These are phyloP conservation scores for Aegilops bicornis DNA, from an alignment of 176 grass and related monocot genomes.

Conservation along the genomic window DNA sequence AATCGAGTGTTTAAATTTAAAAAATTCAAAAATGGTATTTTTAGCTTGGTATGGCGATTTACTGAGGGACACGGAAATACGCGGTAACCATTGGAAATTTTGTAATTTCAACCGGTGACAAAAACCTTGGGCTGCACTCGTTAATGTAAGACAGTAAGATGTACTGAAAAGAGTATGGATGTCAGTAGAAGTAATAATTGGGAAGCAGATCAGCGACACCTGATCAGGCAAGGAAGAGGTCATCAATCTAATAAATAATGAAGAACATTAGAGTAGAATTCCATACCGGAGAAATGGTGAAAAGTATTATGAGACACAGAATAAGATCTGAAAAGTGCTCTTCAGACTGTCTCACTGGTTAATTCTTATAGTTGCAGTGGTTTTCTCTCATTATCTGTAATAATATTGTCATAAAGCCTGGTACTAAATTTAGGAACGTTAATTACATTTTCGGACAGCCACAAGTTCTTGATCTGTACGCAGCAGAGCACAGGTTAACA, in stretches of 20 bases:
- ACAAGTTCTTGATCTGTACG: background rate
- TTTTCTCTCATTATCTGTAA: background rate
- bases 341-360: background rate
- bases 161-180: background rate
- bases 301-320: too few species aligned
- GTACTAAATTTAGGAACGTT: background rate
- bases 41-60: too few species aligned
- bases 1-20: too few species aligned
- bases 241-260: too few species aligned
- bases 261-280: background rate
- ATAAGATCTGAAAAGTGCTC: background rate
- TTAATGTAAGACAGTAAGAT: too few species aligned
- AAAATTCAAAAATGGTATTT: too few species aligned
- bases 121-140: too few species aligned
- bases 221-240: background rate
- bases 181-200: too few species aligned
- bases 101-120: too few species aligned
- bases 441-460: background rate
- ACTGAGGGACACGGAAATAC: too few species aligned
- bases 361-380: background rate
- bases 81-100: too few species aligned
- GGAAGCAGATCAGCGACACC: background rate
- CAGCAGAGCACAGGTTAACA: background rate
- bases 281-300: background rate
- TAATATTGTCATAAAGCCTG: background rate